Evolutionary conservation across 805 yeast genomes (phyloP), one percentile per base, ranked within the genome.

Genomic region (Starmera pachycereana): DNA sequence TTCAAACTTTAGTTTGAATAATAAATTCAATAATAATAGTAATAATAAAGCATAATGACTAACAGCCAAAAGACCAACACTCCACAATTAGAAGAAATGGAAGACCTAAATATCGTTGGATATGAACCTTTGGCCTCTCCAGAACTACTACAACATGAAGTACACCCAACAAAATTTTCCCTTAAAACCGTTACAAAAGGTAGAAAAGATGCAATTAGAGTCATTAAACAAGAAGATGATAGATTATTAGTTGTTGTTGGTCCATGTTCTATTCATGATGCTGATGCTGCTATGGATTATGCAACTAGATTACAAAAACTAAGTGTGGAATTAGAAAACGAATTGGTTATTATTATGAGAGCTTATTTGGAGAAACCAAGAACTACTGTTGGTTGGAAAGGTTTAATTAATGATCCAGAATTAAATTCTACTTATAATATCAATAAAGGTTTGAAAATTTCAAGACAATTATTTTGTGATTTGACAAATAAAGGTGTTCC

Each of bases 301-400:
- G 94, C 90, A 44, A 62, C 62, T 32, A 72, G 81, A 48, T 71
- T 90, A 51, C 74, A 76, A 60, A 66, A 66, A 44, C 66, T 86
- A 41, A 68, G 87, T 31, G 82, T 78, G 31, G 85, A 84, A 61
- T 72, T 85, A 47, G 62, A 77, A 45, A 76, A 70, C 40, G 97
- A 90, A 49, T 71, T 90, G 41, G 82, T 80, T 41, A 74, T 90
- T 43, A 75, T 90, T 48, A 90, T 90, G 98, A 82, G 98, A 69
- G 97, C 97, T 7, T 90, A 90, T 73, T 72, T 90, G 51, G 98
- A 90, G 68, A 90, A 90, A 66, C 98, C 98, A 56, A 82, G 98
- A 71, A 90, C 98, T 47, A 90, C 97, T 19, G 97, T 90, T 40
- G 98, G 98, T 49, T 90, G 98, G 98, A 90, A 90, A 66, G 98